Evolutionary conservation across 306 rosid species (phyloP), one percentile per base, ranked within the genome.

Genomic region (Fagus sylvatica): DNA sequence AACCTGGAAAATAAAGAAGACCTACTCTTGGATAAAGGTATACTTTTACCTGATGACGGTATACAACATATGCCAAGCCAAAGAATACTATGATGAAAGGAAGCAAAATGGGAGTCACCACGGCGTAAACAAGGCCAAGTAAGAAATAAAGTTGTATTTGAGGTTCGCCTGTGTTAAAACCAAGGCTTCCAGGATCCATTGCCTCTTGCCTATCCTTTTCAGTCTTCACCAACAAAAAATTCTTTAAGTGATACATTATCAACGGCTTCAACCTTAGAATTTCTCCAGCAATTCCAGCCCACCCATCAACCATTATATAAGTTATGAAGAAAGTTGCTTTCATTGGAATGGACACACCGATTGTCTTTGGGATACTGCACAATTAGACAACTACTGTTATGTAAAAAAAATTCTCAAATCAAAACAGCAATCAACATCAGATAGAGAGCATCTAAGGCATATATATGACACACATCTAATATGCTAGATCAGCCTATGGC

Each of bases 211-310:
- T 93, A 76, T 95, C 99, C 87, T 93, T 93, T 78, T 92, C 99
- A 3, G 99, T 95, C 89, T 93, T 95, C 81, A 95, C 98, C 53
- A 95, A 59, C 19, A 95, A 83, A 85, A 85, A 81, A 53, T 89
- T 95, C 40, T 86, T 88, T 54, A 95, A 76, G 85, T 95, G 98
- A 83, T 86, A 95, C 10, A 95, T 77, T 75, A 95, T 83, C 89
- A 95, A 77, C 32, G 98, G 98, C 85, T 86, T 95, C 88, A 95
- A 80, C 78, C 97, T 91, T 70, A 95, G 84, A 88, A 95, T 95
- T 84, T 95, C 99, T 42, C 84, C 98, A 28, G 98, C 98, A 88
- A 93, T 82, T 77, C 98, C 98, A 84, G 98, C 98, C 98, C 98
- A 95, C 43, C 98, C 98, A 83, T 95, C 98, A 33, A 95, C 98